These are phyloP conservation scores for Cydonia oblonga DNA, from an alignment of 331 rosid genomes.

Conservation along the genomic window DNA sequence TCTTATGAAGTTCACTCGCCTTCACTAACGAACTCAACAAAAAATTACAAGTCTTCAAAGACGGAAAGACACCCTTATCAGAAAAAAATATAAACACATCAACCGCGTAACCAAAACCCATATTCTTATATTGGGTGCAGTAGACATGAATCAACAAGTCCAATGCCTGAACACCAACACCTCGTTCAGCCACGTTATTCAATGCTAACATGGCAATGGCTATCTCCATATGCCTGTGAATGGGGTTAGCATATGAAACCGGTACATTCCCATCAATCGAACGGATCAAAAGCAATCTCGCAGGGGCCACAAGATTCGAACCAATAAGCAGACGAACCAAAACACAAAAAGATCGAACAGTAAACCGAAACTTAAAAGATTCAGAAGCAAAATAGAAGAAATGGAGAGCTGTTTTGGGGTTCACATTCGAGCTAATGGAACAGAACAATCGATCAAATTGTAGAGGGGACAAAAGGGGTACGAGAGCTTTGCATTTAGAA, in stretches of 20 bases:
- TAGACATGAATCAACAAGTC: conserved; percentile 53
- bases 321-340: conserved; percentile 46
- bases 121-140: conserved; percentile 39
- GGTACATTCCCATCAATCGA: conserved; percentile 43
- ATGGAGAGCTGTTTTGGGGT: conserved; percentile 47
- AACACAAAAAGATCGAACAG: conserved; percentile 50
- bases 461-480: conserved; percentile 50
- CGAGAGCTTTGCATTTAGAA: conserved; percentile 39
- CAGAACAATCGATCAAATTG: conserved; percentile 45
- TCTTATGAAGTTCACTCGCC: conserved; percentile 32
- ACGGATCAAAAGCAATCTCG: conserved; percentile 45
- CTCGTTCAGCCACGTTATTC: neutral
- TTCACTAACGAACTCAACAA: conserved; percentile 49
- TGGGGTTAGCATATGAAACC: conserved; percentile 10
- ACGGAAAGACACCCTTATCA: conserved; percentile 31
- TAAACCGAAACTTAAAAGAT: conserved; percentile 36
- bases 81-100: conserved; percentile 34
- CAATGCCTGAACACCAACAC: conserved; percentile 27
- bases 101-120: conserved; percentile 30
- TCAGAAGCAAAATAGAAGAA: conserved; percentile 49
- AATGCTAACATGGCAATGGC: conserved; percentile 35
- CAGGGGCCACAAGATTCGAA: conserved; percentile 30
- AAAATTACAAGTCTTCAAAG: conserved; percentile 43
- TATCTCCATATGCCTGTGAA: conserved; percentile 26
- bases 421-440: conserved; percentile 26